phyloP scores from a whole-genome alignment of 805 yeast species.

The Candida takata region DNA sequence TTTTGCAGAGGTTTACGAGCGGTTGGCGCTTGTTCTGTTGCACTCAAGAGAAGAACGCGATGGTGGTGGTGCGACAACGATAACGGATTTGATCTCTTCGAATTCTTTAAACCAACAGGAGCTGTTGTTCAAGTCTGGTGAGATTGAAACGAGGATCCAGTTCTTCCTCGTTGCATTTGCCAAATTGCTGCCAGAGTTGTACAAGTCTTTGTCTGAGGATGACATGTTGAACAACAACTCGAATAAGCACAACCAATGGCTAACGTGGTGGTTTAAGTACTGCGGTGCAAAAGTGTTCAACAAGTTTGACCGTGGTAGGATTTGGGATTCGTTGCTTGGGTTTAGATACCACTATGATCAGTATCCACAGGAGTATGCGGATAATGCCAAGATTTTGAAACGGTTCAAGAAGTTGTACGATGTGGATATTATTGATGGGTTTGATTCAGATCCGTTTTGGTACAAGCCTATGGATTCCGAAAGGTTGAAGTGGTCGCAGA shows the following conservation, averaged over 20 bases:
- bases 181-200: slow-evolving; percentile 65
- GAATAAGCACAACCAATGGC: slow-evolving; percentile 72
- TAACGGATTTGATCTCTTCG: slow-evolving; percentile 14
- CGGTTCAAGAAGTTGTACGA: slow-evolving; percentile 14
- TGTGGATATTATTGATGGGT: slow-evolving; percentile 1
- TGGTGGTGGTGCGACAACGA: slow-evolving; percentile 6
- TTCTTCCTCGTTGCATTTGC: slow-evolving; percentile 60
- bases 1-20: slow-evolving; percentile 66
- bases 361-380: slow-evolving; percentile 8
- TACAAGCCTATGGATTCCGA: slow-evolving; percentile 13
- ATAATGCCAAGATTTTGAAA: slow-evolving; percentile 16
- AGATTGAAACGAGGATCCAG: slow-evolving; percentile 58
- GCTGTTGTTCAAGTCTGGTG: slow-evolving; percentile 45
- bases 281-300: slow-evolving; percentile 84
- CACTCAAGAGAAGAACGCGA: slow-evolving; percentile 34
- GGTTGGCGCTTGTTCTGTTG: slow-evolving; percentile 64
- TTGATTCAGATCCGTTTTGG: slow-evolving; percentile 16
- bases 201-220: slow-evolving; percentile 72
- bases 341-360: slow-evolving; percentile 45
- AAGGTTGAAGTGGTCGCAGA: slow-evolving; percentile 45
- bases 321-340: slow-evolving; percentile 85
- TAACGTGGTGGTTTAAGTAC: slow-evolving; percentile 92
- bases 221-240: slow-evolving; percentile 51
- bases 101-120: slow-evolving; percentile 20
- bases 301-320: slow-evolving; percentile 71